A percentile compares a stretch with the other conserved stretches of the same genome.
phyloP scores from a whole-genome alignment of 371 early-diverging fungal genomes.

The Mucor lusitanicus region DNA sequence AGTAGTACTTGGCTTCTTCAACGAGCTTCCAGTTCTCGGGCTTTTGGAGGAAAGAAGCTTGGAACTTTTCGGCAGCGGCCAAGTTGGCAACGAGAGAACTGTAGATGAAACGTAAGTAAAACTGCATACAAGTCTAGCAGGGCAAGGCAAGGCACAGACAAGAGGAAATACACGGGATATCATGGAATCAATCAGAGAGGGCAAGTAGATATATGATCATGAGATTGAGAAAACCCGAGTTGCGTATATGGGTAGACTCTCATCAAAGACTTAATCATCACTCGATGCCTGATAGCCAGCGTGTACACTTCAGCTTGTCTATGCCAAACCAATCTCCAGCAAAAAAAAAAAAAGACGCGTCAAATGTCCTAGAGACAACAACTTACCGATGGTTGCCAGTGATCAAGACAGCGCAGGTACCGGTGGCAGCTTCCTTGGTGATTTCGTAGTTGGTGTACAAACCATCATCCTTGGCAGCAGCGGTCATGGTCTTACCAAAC shows the following conservation, averaged over 20 bases:
- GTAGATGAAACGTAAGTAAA: background rate
- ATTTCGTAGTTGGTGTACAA: slow-evolving; percentile 83
- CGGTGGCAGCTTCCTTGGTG: slow-evolving; percentile 77
- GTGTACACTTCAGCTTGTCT: background rate
- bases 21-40: slow-evolving; percentile 87
- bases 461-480: slow-evolving; percentile 84
- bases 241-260: slow-evolving; percentile 10
- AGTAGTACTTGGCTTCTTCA: slow-evolving; percentile 86
- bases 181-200: background rate
- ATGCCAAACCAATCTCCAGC: background rate
- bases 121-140: background rate
- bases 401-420: slow-evolving; percentile 93
- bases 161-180: background rate
- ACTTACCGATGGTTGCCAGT: slow-evolving; percentile 82
- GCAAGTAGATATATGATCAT: slow-evolving; percentile 7
- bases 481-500: slow-evolving; percentile 70
- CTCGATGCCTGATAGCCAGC: background rate
- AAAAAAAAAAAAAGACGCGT: background rate
- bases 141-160: background rate
- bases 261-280: slow-evolving; percentile 12
- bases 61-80: slow-evolving; percentile 91
- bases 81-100: slow-evolving; percentile 90
- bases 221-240: background rate
- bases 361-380: background rate
- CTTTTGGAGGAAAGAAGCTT: slow-evolving; percentile 67